phyloP scores from a whole-genome alignment of 176 grass and related monocot species.

The Avena insularis region DNA sequence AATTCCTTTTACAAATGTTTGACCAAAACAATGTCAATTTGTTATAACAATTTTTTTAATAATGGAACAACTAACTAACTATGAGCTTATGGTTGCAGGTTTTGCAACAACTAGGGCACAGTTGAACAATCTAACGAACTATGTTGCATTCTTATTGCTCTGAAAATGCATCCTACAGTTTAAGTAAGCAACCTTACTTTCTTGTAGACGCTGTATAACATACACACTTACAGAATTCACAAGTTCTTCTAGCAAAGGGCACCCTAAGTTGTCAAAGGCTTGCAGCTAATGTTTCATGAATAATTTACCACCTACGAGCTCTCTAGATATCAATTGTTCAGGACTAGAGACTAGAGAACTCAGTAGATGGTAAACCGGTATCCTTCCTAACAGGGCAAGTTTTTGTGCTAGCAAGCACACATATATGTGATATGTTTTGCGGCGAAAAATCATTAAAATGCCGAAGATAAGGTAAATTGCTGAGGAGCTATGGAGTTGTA shows the following conservation, averaged over 20 bases:
- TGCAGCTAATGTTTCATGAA: not conserved
- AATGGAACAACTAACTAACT: not conserved
- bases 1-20: constrained; percentile 55
- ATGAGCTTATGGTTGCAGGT: no score
- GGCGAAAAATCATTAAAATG: not conserved
- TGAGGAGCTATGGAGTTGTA: not conserved
- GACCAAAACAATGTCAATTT: not conserved
- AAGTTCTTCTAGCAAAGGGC: not conserved
- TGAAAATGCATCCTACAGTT: not conserved
- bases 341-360: not conserved
- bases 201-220: not conserved
- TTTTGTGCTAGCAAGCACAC: constrained; percentile 4
- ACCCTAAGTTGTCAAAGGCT: not conserved
- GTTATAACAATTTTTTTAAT: not conserved
- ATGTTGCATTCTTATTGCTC: not conserved
- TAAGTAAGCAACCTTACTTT: not conserved
- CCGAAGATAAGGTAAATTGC: not conserved
- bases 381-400: not conserved
- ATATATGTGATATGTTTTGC: not conserved
- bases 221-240: not conserved
- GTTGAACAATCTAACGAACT: not conserved
- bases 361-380: not conserved
- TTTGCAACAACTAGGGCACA: not conserved
- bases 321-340: not conserved
- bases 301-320: not conserved